These are phyloP conservation scores for Sequoia sempervirens DNA, from an alignment of 75 land plant genomes.

Conservation along the genomic window DNA sequence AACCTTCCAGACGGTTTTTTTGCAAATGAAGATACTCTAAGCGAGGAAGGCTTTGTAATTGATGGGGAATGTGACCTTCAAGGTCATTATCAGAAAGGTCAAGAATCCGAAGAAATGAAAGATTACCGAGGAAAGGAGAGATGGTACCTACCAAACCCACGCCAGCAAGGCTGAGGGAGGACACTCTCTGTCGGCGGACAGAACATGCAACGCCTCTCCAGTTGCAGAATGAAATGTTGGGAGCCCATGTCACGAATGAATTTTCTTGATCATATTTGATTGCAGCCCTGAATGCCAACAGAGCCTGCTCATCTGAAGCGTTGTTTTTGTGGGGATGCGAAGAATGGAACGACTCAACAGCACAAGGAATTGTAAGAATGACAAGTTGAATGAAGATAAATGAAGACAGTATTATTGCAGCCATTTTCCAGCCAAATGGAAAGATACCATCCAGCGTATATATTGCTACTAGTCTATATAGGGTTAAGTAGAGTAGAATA, in stretches of 20 bases:
- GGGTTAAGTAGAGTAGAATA: too few relatives aligned
- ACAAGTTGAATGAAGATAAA: not conserved
- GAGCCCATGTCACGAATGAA: not conserved
- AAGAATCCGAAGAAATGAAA: conserved; percentile 1
- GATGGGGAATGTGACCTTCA: conserved; percentile 9
- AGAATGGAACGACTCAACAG: not conserved
- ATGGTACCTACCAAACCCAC: conserved; percentile 17
- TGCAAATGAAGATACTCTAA: conserved; percentile 11
- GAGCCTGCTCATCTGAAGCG: not conserved
- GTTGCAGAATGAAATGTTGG: not conserved
- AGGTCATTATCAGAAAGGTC: conserved; percentile 18
- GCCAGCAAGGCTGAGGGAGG: conserved; percentile 5
- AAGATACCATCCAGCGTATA: too few relatives aligned
- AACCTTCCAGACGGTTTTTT: conserved; percentile 20
- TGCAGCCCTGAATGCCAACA: not conserved
- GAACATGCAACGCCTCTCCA: not conserved
- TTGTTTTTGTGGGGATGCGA: not conserved
- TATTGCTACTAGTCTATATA: too few relatives aligned
- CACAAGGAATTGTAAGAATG: not conserved
- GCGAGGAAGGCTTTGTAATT: not conserved
- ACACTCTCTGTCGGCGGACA: not conserved
- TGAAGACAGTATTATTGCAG: not conserved
- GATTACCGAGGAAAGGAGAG: conserved; percentile 5
- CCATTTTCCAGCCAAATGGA: too few relatives aligned
- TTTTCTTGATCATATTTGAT: not conserved